phyloP scores from a whole-genome alignment of 768 basidiomycete species.

The Sporobolomyces pararoseus region DNA sequence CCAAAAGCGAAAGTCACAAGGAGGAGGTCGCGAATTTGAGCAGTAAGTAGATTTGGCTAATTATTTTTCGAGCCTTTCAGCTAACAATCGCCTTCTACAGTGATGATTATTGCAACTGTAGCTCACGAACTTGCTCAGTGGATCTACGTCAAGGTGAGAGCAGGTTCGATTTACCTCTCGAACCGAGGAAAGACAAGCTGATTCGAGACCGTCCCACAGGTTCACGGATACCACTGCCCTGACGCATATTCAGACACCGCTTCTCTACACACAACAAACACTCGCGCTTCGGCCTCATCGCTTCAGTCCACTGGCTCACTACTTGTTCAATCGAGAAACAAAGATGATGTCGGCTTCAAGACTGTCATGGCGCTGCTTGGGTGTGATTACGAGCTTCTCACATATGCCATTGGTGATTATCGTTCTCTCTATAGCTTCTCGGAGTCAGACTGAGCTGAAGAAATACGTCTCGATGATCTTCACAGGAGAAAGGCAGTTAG shows the following conservation, averaged over 20 bases:
- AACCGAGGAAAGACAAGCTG: no score
- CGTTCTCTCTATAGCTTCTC: no score
- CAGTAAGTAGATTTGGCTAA: conserved; percentile 26
- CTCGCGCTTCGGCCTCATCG: conserved; percentile 1
- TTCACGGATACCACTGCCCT: conserved; percentile 14
- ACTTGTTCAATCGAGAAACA: conserved; percentile 11
- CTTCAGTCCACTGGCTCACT: conserved; percentile 1
- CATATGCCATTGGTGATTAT: conserved; percentile 20
- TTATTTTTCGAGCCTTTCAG: not conserved
- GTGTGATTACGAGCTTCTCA: conserved; percentile 30
- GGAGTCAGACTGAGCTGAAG: not conserved
- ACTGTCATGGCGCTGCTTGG: conserved; percentile 32
- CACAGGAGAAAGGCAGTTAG: conserved; percentile 30
- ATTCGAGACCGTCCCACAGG: no score
- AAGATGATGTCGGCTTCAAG: conserved; percentile 19
- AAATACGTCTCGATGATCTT: not conserved
- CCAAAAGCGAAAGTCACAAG: conserved; percentile 7
- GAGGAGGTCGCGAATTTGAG: conserved; percentile 30
- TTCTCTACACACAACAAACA: conserved; percentile 17
- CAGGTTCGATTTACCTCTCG: not conserved
- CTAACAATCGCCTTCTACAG: not conserved
- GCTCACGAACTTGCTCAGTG: conserved; percentile 33
- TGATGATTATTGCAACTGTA: conserved; percentile 32
- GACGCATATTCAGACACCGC: conserved; percentile 19
- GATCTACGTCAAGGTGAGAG: conserved; percentile 30